Conservation (phyloP, 495 filamentous ascomycete species). For the Penicillium fimorum region DNA sequence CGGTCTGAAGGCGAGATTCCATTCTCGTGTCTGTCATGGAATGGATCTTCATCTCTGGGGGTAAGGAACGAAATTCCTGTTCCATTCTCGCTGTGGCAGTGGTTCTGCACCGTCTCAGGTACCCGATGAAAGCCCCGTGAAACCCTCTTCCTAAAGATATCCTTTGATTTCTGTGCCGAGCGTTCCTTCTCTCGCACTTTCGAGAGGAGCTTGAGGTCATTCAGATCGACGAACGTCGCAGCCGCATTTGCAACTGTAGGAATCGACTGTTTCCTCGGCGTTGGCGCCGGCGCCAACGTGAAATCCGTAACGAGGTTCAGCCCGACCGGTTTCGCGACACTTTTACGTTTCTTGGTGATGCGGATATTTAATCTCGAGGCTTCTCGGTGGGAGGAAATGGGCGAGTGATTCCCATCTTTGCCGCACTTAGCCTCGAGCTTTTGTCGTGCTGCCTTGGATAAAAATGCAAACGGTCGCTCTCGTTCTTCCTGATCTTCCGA, state of each 20-base stretch:
- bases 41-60: conserved; percentile 11
- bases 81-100: conserved; percentile 5
- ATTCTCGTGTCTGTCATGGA: conserved; percentile 30
- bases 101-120: conserved; percentile 8
- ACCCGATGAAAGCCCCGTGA: conserved; percentile 21
- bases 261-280: background rate
- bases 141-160: conserved; percentile 26
- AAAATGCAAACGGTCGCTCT: conserved; percentile 31
- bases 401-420: conserved; percentile 12
- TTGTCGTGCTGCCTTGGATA: conserved; percentile 29
- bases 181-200: conserved; percentile 39
- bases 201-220: conserved; percentile 41
- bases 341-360: conserved; percentile 46
- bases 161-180: conserved; percentile 26
- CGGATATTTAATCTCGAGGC: conserved; percentile 17
- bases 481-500: conserved; percentile 33
- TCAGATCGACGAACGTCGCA: conserved; percentile 38
- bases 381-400: conserved; percentile 12
- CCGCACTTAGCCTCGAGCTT: conserved; percentile 21
- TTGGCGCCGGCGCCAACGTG: conserved; percentile 22
- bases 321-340: conserved; percentile 47
- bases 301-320: conserved; percentile 65
- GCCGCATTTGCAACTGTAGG: conserved; percentile 4
- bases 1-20: conserved; percentile 74
- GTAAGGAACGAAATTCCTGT: conserved; percentile 22